Evolutionary conservation across 192 early-diverging fungal genomes (phyloP).

Genomic region (Geosiphon pyriformis): DNA sequence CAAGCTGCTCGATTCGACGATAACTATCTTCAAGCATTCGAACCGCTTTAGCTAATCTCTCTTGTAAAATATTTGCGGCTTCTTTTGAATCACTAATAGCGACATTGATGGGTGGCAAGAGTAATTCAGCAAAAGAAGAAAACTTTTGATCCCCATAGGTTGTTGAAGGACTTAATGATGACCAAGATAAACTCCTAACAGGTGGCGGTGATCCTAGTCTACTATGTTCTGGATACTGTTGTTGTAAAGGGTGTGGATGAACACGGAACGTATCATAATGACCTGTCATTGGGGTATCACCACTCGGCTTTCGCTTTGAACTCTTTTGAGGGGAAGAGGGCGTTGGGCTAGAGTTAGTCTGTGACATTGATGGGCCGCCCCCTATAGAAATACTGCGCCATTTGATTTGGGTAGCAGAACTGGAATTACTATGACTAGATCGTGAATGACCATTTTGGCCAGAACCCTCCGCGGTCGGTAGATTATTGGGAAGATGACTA

Average conservation of each 20-base stretch:
- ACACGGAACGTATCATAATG: slow-evolving; percentile 13
- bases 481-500: background rate
- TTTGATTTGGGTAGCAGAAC: background rate
- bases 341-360: background rate
- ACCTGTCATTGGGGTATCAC: background rate
- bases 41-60: slow-evolving; percentile 12
- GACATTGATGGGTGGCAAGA: background rate
- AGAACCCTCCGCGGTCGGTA: background rate
- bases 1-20: slow-evolving; percentile 4
- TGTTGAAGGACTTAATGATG: background rate
- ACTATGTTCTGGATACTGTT: background rate
- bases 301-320: background rate
- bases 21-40: slow-evolving; percentile 18
- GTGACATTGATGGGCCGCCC: slow-evolving; percentile 3
- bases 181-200: background rate
- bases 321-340: slow-evolving; percentile 10
- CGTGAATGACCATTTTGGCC: background rate
- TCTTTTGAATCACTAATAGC: slow-evolving; percentile 4
- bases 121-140: background rate
- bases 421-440: background rate
- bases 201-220: background rate
- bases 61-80: background rate
- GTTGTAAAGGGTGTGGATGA: background rate
- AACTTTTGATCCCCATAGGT: too few species aligned
- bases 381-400: slow-evolving; percentile 21